Evolutionary conservation across 805 yeast genomes (phyloP).

Genomic region (Lachancea meyersii): DNA sequence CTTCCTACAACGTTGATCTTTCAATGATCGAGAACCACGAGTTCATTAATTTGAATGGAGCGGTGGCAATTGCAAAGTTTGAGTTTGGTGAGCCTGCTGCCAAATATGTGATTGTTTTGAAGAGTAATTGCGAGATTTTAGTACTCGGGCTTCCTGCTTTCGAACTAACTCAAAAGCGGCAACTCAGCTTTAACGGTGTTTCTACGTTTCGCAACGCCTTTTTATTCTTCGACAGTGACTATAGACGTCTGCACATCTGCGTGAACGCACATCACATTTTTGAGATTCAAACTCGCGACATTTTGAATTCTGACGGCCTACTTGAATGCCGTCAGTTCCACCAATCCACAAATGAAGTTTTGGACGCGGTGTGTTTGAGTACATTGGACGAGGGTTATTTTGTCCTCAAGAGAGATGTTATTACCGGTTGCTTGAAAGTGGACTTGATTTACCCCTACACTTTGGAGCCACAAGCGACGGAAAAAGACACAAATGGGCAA

Average conservation of each 20-base stretch:
- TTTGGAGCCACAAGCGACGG: neutral
- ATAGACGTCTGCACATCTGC: neutral
- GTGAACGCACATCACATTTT: neutral
- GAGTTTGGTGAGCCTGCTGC: neutral
- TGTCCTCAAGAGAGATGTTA: neutral
- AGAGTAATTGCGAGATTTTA: neutral
- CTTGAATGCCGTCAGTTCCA: neutral
- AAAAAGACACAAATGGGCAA: too few species aligned
- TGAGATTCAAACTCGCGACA: neutral
- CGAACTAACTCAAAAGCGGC: neutral
- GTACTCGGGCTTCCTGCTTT: neutral
- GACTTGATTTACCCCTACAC: neutral
- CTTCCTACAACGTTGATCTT: neutral
- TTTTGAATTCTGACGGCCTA: neutral
- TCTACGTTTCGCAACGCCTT: neutral
- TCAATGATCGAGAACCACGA: neutral
- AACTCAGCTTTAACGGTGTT: neutral
- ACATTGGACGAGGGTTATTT: neutral
- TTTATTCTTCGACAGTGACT: neutral
- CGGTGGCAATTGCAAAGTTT: neutral
- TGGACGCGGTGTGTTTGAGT: neutral
- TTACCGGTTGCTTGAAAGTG: neutral
- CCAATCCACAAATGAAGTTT: neutral
- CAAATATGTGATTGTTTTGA: neutral
- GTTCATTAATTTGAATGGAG: neutral